These are phyloP conservation scores for Hanseniaspora uvarum DNA, from an alignment of 1,139 yeast species.

Conservation along the genomic window DNA sequence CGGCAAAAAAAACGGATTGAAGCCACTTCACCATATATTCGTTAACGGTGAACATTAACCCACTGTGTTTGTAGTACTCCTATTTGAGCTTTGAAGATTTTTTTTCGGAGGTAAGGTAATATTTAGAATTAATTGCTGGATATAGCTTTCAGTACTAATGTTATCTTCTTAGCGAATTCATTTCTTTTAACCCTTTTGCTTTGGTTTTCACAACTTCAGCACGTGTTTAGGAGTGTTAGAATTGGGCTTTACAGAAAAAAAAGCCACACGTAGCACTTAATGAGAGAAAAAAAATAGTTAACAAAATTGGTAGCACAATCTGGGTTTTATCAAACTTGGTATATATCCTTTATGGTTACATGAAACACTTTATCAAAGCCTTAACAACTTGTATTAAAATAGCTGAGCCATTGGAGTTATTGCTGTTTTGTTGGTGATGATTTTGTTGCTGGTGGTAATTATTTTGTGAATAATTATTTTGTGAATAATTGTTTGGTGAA, in stretches of 20 bases:
- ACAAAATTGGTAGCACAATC: background rate
- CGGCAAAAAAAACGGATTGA: background rate
- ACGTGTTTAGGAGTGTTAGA: too few relatives aligned
- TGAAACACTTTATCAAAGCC: constrained; percentile 2
- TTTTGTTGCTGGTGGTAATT: constrained; percentile 25
- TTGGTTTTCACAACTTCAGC: too few relatives aligned
- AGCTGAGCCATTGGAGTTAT: constrained; percentile 5
- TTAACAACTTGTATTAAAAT: constrained; percentile 4
- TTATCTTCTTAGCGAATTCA: too few relatives aligned
- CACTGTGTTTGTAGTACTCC: too few relatives aligned
- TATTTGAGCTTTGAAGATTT: too few relatives aligned
- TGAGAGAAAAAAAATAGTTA: background rate
- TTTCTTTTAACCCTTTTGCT: background rate
- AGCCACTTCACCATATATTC: too few relatives aligned
- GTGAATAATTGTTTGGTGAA: constrained; percentile 20
- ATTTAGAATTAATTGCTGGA: too few relatives aligned
- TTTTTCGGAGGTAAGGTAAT: too few relatives aligned
- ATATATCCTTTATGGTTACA: background rate
- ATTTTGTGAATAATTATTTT: constrained; percentile 35
- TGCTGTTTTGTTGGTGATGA: constrained; percentile 4
- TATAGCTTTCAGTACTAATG: too few relatives aligned
- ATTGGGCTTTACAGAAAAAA: background rate
- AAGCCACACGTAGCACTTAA: background rate
- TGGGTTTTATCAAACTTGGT: too few relatives aligned
- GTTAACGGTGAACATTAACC: too few relatives aligned